phyloP scores from a whole-genome alignment of 2,329 filamentous ascomycete species.

The Paracoccidioides brasiliensis region DNA sequence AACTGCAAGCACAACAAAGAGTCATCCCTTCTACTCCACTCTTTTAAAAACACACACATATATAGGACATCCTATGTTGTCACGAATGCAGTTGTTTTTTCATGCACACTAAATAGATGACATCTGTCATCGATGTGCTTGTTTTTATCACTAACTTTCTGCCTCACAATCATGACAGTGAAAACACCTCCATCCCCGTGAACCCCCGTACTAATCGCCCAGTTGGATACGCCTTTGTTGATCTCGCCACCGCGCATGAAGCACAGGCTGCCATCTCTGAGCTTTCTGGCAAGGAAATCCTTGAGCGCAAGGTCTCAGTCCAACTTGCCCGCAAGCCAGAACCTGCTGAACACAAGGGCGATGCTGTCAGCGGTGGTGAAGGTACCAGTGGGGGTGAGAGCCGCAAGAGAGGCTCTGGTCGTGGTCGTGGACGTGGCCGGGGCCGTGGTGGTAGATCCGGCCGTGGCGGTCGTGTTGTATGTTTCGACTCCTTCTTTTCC shows the following conservation, averaged over 20 bases:
- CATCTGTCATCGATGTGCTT: not conserved
- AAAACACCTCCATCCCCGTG: constrained; percentile 97
- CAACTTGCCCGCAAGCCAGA: constrained; percentile 98
- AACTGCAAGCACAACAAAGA: no score
- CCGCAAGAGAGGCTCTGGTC: constrained; percentile 44
- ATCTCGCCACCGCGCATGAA: constrained; percentile 86
- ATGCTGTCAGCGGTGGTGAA: constrained; percentile 60
- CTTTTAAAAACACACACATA: no score
- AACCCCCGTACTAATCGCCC: constrained; percentile 98
- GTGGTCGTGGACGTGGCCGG: constrained; percentile 47
- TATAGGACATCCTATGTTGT: no score
- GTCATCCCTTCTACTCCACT: no score
- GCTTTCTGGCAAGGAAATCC: constrained; percentile 93
- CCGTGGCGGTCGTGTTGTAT: constrained; percentile 54
- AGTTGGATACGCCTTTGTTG: constrained; percentile 97
- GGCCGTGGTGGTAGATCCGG: constrained; percentile 53
- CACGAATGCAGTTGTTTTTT: not conserved
- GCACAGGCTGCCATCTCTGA: constrained; percentile 90
- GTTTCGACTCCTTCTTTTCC: constrained; percentile 15
- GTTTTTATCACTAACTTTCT: no score
- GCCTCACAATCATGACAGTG: constrained; percentile 42
- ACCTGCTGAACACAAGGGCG: constrained; percentile 61
- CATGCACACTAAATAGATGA: not conserved
- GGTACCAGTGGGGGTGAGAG: constrained; percentile 54
- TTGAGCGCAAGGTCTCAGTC: constrained; percentile 97